phyloP scores from a whole-genome alignment of 768 basidiomycete genomes.

The Tulasnella calospora region DNA sequence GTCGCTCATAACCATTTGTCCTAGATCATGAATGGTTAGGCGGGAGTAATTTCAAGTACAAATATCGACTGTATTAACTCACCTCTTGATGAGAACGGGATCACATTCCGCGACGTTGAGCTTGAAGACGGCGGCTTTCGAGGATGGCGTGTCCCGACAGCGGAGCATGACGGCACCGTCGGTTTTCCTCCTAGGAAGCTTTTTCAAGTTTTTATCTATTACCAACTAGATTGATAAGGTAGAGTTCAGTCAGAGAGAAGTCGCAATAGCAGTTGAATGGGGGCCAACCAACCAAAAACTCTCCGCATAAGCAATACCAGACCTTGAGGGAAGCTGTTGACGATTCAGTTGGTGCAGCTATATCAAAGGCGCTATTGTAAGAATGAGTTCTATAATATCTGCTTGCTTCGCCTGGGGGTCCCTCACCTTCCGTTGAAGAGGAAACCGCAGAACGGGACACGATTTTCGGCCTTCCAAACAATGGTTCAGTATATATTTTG shows the following conservation, averaged over 20 bases:
- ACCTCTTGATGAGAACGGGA: constrained; percentile 27
- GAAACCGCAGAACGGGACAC: constrained; percentile 28
- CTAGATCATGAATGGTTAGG: not conserved
- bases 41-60: not conserved
- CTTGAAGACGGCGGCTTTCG: constrained; percentile 26
- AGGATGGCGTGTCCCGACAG: constrained; percentile 8
- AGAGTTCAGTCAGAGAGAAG: not conserved
- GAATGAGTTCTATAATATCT: not conserved
- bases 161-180: constrained; percentile 28
- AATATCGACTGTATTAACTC: not conserved
- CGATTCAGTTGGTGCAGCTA: constrained; percentile 27
- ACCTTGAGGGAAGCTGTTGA: constrained; percentile 27
- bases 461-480: constrained; percentile 25
- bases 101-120: constrained; percentile 22
- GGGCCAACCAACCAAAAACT: constrained; percentile 24
- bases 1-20: constrained; percentile 25
- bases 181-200: constrained; percentile 28
- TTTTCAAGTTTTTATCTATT: constrained; percentile 27
- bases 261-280: not conserved
- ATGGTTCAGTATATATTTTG: not conserved
- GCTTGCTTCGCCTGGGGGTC: not conserved
- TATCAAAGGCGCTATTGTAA: not conserved
- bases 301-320: constrained; percentile 29
- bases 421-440: constrained; percentile 27
- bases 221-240: constrained; percentile 21